phyloP scores from a whole-genome alignment of 768 basidiomycete species.

The Erythrobasidium yunnanense region DNA sequence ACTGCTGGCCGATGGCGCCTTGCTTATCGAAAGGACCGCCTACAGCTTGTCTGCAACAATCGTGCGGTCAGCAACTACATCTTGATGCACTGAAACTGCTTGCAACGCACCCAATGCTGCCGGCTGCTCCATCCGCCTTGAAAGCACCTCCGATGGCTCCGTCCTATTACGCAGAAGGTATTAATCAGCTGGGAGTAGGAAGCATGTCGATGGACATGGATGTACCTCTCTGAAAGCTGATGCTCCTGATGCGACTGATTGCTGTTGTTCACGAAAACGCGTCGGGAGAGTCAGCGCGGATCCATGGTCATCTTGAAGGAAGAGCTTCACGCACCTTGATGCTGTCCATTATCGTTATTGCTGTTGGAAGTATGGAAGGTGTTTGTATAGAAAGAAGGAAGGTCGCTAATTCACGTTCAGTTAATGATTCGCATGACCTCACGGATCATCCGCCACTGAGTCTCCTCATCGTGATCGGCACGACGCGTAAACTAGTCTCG shows the following conservation, averaged over 20 bases:
- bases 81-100: no score
- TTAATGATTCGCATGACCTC: no score
- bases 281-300: neutral
- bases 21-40: conserved; percentile 2
- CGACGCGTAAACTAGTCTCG: no score
- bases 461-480: no score
- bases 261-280: neutral
- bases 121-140: conserved; percentile 1
- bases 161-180: no score
- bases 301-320: neutral
- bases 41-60: neutral
- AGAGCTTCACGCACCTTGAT: neutral
- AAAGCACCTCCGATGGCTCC: neutral
- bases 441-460: no score
- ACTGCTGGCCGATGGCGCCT: neutral
- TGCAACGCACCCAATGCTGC: neutral
- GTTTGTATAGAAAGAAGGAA: neutral
- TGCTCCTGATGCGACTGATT: neutral
- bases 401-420: no score
- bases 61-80: no score
- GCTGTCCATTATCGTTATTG: neutral
- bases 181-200: no score
- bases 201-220: no score
- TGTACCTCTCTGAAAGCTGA: neutral
- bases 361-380: neutral